A percentile compares a stretch with the other conserved stretches of the same genome.
Conservation (phyloP, 441 rosid genomes). For the Omphalea diandra region DNA sequence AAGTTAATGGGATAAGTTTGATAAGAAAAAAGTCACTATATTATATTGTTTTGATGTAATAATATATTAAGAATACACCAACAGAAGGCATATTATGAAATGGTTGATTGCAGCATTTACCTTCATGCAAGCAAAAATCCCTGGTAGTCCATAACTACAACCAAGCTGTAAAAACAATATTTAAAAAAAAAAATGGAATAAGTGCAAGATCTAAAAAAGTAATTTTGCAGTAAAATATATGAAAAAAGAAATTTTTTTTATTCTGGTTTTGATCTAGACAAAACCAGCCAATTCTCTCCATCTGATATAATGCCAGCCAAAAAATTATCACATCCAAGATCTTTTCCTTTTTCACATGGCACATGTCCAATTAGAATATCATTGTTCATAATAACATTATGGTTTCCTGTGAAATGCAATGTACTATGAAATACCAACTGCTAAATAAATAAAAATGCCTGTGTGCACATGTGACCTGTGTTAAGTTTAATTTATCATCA, state of each 20-base stretch:
- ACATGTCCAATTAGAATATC: neutral
- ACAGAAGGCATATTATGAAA: neutral
- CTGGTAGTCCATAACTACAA: conserved; percentile 83
- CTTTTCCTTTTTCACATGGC: neutral
- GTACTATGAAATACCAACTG: neutral
- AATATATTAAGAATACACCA: neutral
- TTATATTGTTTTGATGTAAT: neutral
- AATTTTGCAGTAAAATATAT: no score
- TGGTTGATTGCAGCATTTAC: conserved; percentile 35
- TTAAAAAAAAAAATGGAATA: no score
- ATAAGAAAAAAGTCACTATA: neutral
- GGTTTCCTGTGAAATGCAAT: neutral
- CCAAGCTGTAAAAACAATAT: conserved; percentile 74
- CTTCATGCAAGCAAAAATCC: conserved; percentile 92
- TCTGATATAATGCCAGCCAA: neutral
- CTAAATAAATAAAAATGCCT: neutral
- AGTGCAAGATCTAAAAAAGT: no score
- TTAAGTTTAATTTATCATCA: neutral
- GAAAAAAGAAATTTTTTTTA: no score
- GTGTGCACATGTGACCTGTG: no score
- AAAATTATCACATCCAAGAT: neutral
- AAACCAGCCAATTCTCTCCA: neutral
- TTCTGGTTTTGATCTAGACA: neutral
- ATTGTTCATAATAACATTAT: neutral
- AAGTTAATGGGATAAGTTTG: neutral